A percentile compares a stretch with the other conserved stretches of the same genome.
Conservation (phyloP, 768 basidiomycete genomes). For the Tremella yokohamensis region DNA sequence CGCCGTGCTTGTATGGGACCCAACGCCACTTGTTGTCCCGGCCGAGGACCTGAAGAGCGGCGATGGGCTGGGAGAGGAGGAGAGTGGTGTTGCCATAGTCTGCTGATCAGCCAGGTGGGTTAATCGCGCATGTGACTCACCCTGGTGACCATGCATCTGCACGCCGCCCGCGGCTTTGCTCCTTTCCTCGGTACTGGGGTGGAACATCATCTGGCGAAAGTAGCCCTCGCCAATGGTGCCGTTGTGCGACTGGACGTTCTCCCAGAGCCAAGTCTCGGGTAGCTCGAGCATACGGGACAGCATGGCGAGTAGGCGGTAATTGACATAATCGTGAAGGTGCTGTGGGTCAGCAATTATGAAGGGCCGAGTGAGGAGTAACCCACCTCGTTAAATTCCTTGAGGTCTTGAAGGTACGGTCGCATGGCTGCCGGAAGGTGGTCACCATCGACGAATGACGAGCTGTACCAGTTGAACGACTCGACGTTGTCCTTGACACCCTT, state of each 20-base stretch:
- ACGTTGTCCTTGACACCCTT: constrained; percentile 24
- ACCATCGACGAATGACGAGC: constrained; percentile 14
- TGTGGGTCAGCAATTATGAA: neutral
- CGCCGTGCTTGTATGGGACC: constrained; percentile 29
- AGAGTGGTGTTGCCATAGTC: constrained; percentile 14
- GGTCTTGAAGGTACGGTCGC: constrained; percentile 33
- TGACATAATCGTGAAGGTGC: constrained; percentile 28
- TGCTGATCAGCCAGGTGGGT: neutral
- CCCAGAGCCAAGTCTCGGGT: constrained; percentile 28
- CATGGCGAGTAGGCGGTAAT: constrained; percentile 28
- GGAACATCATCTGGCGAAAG: constrained; percentile 24
- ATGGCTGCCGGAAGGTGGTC: constrained; percentile 20
- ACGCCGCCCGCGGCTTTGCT: constrained; percentile 16
- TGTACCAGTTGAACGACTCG: constrained; percentile 35
- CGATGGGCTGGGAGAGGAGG: constrained; percentile 25
- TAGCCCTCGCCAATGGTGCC: constrained; percentile 26
- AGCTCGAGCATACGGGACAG: constrained; percentile 32
- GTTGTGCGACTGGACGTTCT: constrained; percentile 29
- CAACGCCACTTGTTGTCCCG: constrained; percentile 33
- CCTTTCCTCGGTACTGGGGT: constrained; percentile 12
- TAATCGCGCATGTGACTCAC: neutral
- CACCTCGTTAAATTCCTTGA: constrained; percentile 20
- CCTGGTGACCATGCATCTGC: constrained; percentile 24
- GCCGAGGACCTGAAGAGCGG: constrained; percentile 26
- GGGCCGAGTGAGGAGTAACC: neutral